Evolutionary conservation across 2,329 filamentous ascomycete species (phyloP), one percentile per base, ranked within the genome.

Genomic region (Septoria linicola): DNA sequence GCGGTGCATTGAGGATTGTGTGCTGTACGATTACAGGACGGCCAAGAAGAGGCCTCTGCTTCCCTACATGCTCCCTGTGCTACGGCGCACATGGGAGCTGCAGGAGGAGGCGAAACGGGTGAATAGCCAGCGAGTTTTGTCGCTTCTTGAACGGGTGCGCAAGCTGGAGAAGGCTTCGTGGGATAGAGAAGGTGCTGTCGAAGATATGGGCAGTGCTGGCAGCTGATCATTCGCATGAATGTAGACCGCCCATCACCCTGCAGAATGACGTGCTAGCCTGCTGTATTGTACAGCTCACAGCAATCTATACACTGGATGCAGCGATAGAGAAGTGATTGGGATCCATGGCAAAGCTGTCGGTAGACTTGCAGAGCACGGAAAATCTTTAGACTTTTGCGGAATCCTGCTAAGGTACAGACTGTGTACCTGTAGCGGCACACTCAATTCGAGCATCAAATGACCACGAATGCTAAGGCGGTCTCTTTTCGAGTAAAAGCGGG

Each of bases 1-100:
- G 3, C 76, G 84, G 36, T 87, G 86, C 50, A 75, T 82, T 21
- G 91, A 96, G 70, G 87, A 92, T 59, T 82, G 89, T 51, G 85
- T 88, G 8, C 75, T 89, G 1, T 95, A 93, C 70, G 86, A 95
- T 71, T 89, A 89, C 68, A 72, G 68, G 23, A 66, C 70, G 20
- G 79, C 72, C 8, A 76, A 72, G 64, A 88, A 85, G 70, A 76
- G 76, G 1, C 63, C 73, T 2, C 67, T 89, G 39, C 76, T 76
- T 41, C 70, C 74, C 0, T 89, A 84, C 60, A 82, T 88, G 73
- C 65, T 82, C 37, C 73, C 80, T 6, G 77, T 80, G 40, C 82
- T 89, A 61, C 70, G 72, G 47, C 69, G 77, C 41, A 82, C 80
- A 11, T 87, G 80, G 73, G 68, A 73, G 36, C 66, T 80, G 59